Base-by-base conservation (phyloP, 2,329 filamentous ascomycete genomes). In the Diplodia intermedia region DNA sequence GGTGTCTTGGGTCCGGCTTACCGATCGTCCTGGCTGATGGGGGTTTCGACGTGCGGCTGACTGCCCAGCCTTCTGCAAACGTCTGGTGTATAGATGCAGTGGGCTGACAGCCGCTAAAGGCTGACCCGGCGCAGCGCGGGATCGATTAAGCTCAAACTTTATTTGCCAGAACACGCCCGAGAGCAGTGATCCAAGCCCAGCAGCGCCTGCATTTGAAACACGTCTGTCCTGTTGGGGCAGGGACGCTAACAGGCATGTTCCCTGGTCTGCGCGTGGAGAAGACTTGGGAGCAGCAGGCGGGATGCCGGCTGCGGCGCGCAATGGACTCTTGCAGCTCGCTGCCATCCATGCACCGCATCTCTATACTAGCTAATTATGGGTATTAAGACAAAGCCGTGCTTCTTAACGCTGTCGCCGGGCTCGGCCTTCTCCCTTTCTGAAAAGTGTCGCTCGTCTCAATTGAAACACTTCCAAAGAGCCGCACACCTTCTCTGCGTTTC, bases 91-190 rank as follows among this genome's bases (percentile, higher is more conserved):
- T 31, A 63, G 31, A 31, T 26, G 18, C 23, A 9, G 14, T 38
- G 60, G 43, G 47, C 47, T 63, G 60, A 38, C 60, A 49, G 57
- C 11, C 40, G 14, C 57, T 62, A 62, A 62, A 63, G 26, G 36
- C 43, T 53, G 26, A 63, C 60, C 43, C 29, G 60, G 43, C 60
- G 60, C 47, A 52, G 18, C 18, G 12, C 6, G 20, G 31, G 29
- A 12, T 15, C 36, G 60, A 63, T 63, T 63, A 63, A 63, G 60
- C 60, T 52, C 60, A 14, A 63, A 63, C 43, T 52, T 33, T 63
- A 52, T 63, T 63, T 63, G 60, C 60, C 40, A 18, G 18, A 47
- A 40, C 8, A 38, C 15, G 47, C 26, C 26, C 26, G 26, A 4
- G 26, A 26, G 26, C 26, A 26, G 26, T 26, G 26, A 26, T n/a